Conservation (phyloP, 441 rosid species). For the Gossypium schwendimanii region DNA sequence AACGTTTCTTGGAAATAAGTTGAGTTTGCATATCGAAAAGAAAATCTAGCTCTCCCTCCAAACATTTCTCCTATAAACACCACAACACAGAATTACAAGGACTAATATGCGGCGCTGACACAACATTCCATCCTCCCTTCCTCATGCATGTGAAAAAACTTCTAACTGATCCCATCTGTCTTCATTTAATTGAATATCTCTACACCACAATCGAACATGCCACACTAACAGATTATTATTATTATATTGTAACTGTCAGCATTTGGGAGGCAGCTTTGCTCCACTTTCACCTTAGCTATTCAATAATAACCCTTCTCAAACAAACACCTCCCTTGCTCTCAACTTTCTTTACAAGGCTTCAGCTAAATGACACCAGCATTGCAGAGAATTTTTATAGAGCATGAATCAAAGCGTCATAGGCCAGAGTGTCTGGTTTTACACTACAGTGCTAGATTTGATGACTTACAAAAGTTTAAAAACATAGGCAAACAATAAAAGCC, state of each 20-base stretch:
- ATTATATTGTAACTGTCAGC: conserved; percentile 28
- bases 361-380: conserved; percentile 40
- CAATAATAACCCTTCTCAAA: conserved; percentile 59
- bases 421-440: conserved; percentile 46
- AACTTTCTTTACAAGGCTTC: conserved; percentile 67
- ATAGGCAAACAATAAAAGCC: conserved; percentile 42
- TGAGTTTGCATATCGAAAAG: too few relatives aligned
- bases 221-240: too few relatives aligned
- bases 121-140: too few relatives aligned
- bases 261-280: conserved; percentile 53
- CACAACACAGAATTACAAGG: too few relatives aligned
- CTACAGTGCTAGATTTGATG: conserved; percentile 43
- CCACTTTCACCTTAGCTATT: conserved; percentile 53
- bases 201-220: too few relatives aligned
- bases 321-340: conserved; percentile 58
- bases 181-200: too few relatives aligned
- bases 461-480: conserved; percentile 72
- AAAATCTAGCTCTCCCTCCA: too few relatives aligned
- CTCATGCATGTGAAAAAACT: too few relatives aligned
- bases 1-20: too few relatives aligned
- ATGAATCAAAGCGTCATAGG: conserved; percentile 60
- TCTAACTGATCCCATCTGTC: too few relatives aligned
- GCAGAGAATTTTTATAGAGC: conserved; percentile 58
- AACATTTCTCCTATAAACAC: too few relatives aligned
- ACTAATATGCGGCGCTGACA: too few relatives aligned